Evolutionary conservation across 1,284 basidiomycete species (phyloP), one percentile per base, ranked within the genome.

Genomic region (Ceratobasidium sp.): DNA sequence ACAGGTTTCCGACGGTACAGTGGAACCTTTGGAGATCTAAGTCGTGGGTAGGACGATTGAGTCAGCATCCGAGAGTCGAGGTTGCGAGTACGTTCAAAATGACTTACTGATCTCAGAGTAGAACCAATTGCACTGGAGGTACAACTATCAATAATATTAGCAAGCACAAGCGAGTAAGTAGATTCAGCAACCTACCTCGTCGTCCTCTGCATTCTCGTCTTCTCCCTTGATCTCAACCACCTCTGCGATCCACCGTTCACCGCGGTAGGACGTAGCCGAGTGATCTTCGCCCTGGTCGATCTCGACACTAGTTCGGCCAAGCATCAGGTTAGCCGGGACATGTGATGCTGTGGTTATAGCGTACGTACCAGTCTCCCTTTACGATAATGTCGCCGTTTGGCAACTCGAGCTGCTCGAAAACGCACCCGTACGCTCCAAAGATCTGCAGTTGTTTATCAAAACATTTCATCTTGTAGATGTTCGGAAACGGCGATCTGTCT

Each of bases 191-290:
- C 71, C 23, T 35, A 64, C 71, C 30, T 64, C 71, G 27, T 3
- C 41, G 23, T 57, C 5, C 5, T 14, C 18, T 12, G 46, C 33
- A 41, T 52, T 3, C n/a, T 64, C 27, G 23, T 33, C 20, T 18
- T 60, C 55, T 12, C 38, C 38, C 54, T 71, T 74, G 33, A 74
- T 64, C 30, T 74, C 71, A 2, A 74, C 3, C 1, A 74, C 71
- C 27, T 74, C 33, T 1, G 71, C 71, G 18, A 74, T 35, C 71
- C 71, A 74, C 3, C 23, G 57, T 46, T 74, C 71, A 12, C 60
- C 60, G 1, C 18, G 2, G 30, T 44, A 46, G 20, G 71, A 62
- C 5, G 71, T 74, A 3, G 7, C 23, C 3, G 71, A 74, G 20
- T 50, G 35, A 27, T 74, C 71, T 16, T 64, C 30, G 8, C 59